Evolutionary conservation across 208 protist genomes (phyloP).

Genomic region (Trypanosoma melophagium): DNA sequence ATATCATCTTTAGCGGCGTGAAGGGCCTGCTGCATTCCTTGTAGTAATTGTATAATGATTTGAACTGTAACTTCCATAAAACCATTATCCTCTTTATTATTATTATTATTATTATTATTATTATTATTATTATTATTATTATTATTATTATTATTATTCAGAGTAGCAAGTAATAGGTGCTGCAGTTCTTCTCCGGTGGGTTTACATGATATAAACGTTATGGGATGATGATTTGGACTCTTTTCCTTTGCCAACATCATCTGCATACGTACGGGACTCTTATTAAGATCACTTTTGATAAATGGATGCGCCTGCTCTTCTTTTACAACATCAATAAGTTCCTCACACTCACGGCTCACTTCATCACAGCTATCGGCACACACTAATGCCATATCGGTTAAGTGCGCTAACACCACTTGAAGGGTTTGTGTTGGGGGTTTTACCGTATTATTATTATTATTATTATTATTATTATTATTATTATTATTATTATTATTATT

Average conservation of each 20-base stretch:
- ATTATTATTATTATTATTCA: background rate
- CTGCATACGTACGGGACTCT: background rate
- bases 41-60: slow-evolving; percentile 11
- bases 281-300: background rate
- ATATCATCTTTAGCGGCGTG: slow-evolving; percentile 5
- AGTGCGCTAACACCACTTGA: background rate
- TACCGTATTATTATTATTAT: no score
- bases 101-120: background rate
- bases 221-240: no score
- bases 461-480: no score
- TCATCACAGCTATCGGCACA: slow-evolving; percentile 20
- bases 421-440: background rate
- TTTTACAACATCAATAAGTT: slow-evolving; percentile 21
- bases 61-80: background rate
- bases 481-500: background rate
- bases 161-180: slow-evolving; percentile 3
- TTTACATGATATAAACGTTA: slow-evolving; percentile 20
- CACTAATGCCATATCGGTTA: background rate
- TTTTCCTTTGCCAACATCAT: background rate
- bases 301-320: slow-evolving; percentile 11
- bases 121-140: background rate
- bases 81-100: background rate
- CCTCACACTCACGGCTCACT: slow-evolving; percentile 24
- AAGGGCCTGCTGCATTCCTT: slow-evolving; percentile 9
- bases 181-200: slow-evolving; percentile 13